Percentiles rank a stretch among this genome's conserved stretches.
Evolutionary conservation across 2,329 filamentous ascomycete species (phyloP).

Genomic region (Cryphonectria carpinicola): DNA sequence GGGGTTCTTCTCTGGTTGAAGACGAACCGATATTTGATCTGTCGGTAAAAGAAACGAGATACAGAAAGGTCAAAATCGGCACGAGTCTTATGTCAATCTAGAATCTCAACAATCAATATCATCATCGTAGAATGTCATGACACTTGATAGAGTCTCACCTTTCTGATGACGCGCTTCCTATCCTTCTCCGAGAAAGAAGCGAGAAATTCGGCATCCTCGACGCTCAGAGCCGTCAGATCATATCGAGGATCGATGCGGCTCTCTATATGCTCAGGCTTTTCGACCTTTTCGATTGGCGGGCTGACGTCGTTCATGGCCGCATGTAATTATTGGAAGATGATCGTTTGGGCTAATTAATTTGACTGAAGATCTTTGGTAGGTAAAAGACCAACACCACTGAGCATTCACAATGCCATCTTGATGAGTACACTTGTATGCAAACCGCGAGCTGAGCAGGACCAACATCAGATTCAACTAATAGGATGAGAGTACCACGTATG

Average conservation of each 20-base stretch:
- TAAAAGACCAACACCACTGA: background rate
- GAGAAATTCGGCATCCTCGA: conserved; percentile 9
- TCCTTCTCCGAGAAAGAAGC: background rate
- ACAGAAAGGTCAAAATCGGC: conserved; percentile 13
- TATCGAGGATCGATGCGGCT: conserved; percentile 8
- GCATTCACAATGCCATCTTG: background rate
- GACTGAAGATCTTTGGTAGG: background rate
- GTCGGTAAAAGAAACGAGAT: conserved; percentile 15
- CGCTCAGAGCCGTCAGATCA: background rate
- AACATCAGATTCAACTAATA: background rate
- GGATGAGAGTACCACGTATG: no score
- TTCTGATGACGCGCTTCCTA: conserved; percentile 6
- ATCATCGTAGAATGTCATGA: no score
- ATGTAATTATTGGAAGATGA: background rate
- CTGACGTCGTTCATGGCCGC: background rate
- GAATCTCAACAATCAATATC: background rate
- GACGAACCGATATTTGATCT: conserved; percentile 13
- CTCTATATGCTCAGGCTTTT: conserved; percentile 1
- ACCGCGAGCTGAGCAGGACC: background rate
- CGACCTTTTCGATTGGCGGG: background rate
- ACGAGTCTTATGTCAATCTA: conserved; percentile 16
- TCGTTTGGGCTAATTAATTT: background rate
- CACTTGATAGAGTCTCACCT: background rate
- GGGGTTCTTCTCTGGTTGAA: background rate
- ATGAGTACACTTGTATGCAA: background rate